These are phyloP conservation scores for Sclerotinia minor DNA, from an alignment of 2,329 filamentous ascomycete species.

Conservation along the genomic window DNA sequence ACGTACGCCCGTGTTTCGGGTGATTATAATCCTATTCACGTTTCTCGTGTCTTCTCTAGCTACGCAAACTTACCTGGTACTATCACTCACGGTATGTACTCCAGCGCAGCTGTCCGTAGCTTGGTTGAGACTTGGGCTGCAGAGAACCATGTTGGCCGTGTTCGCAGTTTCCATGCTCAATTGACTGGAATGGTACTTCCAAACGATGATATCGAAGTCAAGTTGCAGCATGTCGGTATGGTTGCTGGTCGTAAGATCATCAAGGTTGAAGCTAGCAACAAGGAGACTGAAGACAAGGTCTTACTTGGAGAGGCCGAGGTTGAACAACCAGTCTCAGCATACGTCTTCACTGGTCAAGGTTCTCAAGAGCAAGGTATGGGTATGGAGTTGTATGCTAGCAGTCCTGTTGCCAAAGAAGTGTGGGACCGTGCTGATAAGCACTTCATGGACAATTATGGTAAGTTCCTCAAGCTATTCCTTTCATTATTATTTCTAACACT, in stretches of 20 bases:
- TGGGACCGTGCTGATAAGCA: slow-evolving; percentile 98
- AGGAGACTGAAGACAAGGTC: slow-evolving; percentile 95
- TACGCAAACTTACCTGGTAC: slow-evolving; percentile 96
- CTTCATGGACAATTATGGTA: slow-evolving; percentile 97
- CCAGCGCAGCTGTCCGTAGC: slow-evolving; percentile 91
- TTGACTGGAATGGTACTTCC: slow-evolving; percentile 98
- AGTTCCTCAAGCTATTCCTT: slow-evolving; percentile 40
- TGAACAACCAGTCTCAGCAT: slow-evolving; percentile 93
- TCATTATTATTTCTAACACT: slow-evolving; percentile 34
- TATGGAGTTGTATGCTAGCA: slow-evolving; percentile 96
- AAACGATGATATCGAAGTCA: slow-evolving; percentile 92
- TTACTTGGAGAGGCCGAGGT: slow-evolving; percentile 94
- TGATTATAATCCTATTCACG: slow-evolving; percentile 98
- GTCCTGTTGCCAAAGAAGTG: slow-evolving; percentile 90
- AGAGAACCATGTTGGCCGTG: slow-evolving; percentile 96
- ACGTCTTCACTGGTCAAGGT: slow-evolving; percentile 97
- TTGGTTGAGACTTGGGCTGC: slow-evolving; percentile 98
- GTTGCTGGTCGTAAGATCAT: slow-evolving; percentile 98
- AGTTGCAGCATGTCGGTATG: slow-evolving; percentile 96
- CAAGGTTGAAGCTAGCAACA: slow-evolving; percentile 95
- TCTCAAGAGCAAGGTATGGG: slow-evolving; percentile 99
- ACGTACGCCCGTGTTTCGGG: slow-evolving; percentile 97
- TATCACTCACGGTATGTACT: slow-evolving; percentile 99
- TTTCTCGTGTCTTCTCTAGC: slow-evolving; percentile 92
- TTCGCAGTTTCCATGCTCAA: slow-evolving; percentile 94